Evolutionary conservation across 108 stramenopile genomes (phyloP).

Genomic region (Fistulifera pelliculosa): DNA sequence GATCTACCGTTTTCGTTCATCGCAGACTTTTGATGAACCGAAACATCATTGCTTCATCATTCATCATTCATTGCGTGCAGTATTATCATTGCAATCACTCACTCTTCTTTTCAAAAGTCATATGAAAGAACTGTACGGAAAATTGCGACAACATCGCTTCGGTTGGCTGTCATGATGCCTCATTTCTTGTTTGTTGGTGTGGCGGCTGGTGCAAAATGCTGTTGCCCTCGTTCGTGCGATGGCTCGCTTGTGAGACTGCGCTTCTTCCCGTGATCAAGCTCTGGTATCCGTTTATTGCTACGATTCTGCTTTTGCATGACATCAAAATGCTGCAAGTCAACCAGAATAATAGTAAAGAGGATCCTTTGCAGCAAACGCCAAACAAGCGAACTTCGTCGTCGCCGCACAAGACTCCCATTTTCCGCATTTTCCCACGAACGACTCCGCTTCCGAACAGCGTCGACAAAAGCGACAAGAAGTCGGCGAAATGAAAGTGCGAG

Average conservation of each 20-base stretch:
- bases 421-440: neutral
- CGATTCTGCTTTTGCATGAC: neutral
- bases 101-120: neutral
- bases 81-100: too few relatives aligned
- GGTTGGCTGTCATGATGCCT: constrained; percentile 62
- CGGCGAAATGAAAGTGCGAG: neutral
- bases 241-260: neutral
- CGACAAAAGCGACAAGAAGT: neutral
- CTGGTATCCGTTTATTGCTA: neutral
- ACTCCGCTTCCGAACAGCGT: neutral
- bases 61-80: too few relatives aligned
- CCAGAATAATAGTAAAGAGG: too few relatives aligned
- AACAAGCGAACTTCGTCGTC: neutral
- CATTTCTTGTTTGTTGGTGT: constrained; percentile 47
- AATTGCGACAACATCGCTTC: constrained; percentile 49
- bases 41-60: too few relatives aligned
- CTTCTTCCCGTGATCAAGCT: neutral
- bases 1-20: too few relatives aligned
- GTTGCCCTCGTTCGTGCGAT: constrained; percentile 28
- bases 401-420: neutral
- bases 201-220: constrained; percentile 21
- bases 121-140: constrained; percentile 28
- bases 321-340: neutral
- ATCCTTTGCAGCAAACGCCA: too few relatives aligned
- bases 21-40: too few relatives aligned